These are phyloP conservation scores for Hibiscus trionum DNA, from an alignment of 345 rosid species.

Conservation along the genomic window DNA sequence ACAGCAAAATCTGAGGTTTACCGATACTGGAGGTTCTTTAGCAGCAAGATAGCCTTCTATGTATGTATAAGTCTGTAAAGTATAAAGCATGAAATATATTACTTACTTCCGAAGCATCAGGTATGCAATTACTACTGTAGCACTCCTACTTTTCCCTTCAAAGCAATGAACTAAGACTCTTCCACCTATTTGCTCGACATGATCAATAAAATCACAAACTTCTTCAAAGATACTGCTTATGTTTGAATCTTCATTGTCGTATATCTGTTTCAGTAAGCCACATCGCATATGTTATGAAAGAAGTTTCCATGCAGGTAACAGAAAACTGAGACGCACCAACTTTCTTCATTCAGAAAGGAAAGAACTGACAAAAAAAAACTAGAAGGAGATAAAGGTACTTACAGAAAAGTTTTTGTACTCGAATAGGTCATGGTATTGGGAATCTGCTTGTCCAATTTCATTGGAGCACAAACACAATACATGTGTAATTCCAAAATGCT, in stretches of 20 bases:
- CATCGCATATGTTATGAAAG: slow-evolving; percentile 4
- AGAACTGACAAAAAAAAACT: not conserved
- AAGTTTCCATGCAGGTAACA: not conserved
- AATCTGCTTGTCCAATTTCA: slow-evolving; percentile 95
- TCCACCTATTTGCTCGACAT: slow-evolving; percentile 68
- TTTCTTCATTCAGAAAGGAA: too few species aligned
- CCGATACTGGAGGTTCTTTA: not conserved
- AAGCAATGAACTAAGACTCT: slow-evolving; percentile 90
- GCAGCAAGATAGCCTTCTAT: not conserved
- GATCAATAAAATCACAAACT: slow-evolving; percentile 71
- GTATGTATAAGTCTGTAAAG: not conserved
- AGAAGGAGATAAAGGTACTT: slow-evolving; percentile 25
- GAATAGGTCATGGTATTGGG: slow-evolving; percentile 72
- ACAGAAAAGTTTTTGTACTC: slow-evolving; percentile 81
- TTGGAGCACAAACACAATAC: slow-evolving; percentile 85
- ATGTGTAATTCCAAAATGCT: slow-evolving; percentile 73
- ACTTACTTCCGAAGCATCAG: slow-evolving; percentile 90
- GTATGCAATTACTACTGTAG: slow-evolving; percentile 77
- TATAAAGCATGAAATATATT: not conserved
- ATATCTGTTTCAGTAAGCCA: slow-evolving; percentile 44
- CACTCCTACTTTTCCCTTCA: slow-evolving; percentile 97
- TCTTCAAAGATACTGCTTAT: slow-evolving; percentile 73
- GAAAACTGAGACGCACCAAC: not conserved
- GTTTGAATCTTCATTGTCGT: slow-evolving; percentile 71
- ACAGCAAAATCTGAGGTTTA: too few species aligned